These are phyloP conservation scores for Didymella exigua DNA, from an alignment of 2,329 filamentous ascomycete species.

Conservation along the genomic window DNA sequence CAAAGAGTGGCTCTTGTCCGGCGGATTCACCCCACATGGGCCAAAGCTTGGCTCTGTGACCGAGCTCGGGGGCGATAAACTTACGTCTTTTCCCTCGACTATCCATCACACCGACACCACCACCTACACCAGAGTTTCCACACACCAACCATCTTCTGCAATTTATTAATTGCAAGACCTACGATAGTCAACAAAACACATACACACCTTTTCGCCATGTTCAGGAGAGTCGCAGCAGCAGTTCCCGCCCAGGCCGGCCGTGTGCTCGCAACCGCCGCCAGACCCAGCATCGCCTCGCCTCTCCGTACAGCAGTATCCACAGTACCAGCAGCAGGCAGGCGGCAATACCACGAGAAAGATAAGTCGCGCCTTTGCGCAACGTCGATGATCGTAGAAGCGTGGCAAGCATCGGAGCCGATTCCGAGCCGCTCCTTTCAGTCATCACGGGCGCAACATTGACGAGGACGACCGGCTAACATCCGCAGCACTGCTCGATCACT, in stretches of 20 bases:
- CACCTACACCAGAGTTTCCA: conserved; percentile 29
- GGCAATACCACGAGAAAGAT: conserved; percentile 71
- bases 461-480: conserved; percentile 48
- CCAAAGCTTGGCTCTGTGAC: conserved; percentile 20
- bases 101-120: conserved; percentile 19
- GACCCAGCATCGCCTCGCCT: conserved; percentile 56
- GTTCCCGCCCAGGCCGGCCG: conserved; percentile 60
- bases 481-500: conserved; percentile 74
- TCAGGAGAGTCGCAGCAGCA: conserved; percentile 61
- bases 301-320: conserved; percentile 53
- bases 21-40: conserved; percentile 19
- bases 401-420: conserved; percentile 18
- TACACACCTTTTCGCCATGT: conserved; percentile 54
- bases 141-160: conserved; percentile 19
- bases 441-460: conserved; percentile 1
- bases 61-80: conserved; percentile 19
- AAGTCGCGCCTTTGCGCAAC: conserved; percentile 43
- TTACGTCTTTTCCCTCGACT: conserved; percentile 29
- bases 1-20: conserved; percentile 29
- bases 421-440: conserved; percentile 5
- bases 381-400: conserved; percentile 11
- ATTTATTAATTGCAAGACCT: conserved; percentile 14
- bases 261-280: conserved; percentile 55
- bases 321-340: conserved; percentile 48
- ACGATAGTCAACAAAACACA: conserved; percentile 12